Percentiles rank a stretch among this genome's conserved stretches.
Evolutionary conservation across 2,329 filamentous ascomycete species (phyloP).

Genomic region (Scedosporium boydii): DNA sequence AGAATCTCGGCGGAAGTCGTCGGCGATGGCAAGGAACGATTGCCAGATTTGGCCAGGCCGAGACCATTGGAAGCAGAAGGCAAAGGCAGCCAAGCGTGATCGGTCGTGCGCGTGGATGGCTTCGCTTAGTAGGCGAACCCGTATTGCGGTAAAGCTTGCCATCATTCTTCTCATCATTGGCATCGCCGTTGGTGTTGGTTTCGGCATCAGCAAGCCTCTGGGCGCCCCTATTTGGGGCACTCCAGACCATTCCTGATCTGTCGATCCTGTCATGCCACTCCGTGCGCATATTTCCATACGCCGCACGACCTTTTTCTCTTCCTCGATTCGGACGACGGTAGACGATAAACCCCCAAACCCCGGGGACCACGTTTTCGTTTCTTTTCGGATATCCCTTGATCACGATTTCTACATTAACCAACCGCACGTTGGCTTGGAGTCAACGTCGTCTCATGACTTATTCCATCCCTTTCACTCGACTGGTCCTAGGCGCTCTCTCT

Average conservation of each 20-base stretch:
- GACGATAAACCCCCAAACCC: not conserved
- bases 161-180: conserved; percentile 43
- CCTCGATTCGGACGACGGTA: not conserved
- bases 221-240: conserved; percentile 48
- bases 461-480: not conserved
- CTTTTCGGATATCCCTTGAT: not conserved
- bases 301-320: not conserved
- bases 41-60: conserved; percentile 51
- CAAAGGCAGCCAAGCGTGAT: conserved; percentile 42
- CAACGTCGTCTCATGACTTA: not conserved
- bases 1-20: conserved; percentile 23
- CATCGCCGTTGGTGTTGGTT: conserved; percentile 44
- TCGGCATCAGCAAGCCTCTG: conserved; percentile 52
- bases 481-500: not conserved
- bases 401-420: not conserved
- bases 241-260: not conserved
- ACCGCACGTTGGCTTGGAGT: too few relatives aligned
- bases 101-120: conserved; percentile 44
- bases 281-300: not conserved
- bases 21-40: conserved; percentile 32
- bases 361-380: not conserved
- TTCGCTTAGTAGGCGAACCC: conserved; percentile 41
- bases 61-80: conserved; percentile 50
- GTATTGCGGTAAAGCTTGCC: conserved; percentile 43
- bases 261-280: not conserved